phyloP scores from a whole-genome alignment of 805 yeast species.

The Yueomyces sp. region DNA sequence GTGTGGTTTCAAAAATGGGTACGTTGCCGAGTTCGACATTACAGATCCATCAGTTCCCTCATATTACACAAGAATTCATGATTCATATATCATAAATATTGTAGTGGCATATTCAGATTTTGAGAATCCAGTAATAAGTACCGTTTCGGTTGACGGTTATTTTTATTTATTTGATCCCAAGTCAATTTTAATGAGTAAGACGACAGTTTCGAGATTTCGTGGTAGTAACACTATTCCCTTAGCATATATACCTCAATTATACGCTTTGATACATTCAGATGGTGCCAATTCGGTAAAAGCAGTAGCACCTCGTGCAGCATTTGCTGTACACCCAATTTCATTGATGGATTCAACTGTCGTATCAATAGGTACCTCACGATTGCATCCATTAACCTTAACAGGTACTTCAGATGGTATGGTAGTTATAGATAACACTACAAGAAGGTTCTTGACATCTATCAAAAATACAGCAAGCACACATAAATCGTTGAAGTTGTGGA shows the following conservation, averaged over 20 bases:
- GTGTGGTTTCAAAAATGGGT: slow-evolving; percentile 48
- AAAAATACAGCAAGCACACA: slow-evolving; percentile 20
- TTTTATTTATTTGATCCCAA: slow-evolving; percentile 25
- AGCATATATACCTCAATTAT: slow-evolving; percentile 22
- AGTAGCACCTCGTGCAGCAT: slow-evolving; percentile 26
- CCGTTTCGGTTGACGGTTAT: slow-evolving; percentile 32
- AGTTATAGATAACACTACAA: slow-evolving; percentile 28
- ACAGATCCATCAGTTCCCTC: slow-evolving; percentile 23
- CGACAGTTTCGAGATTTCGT: slow-evolving; percentile 20
- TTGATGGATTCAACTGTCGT: slow-evolving; percentile 30
- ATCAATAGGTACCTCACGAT: slow-evolving; percentile 26
- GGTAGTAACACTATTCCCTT: slow-evolving; percentile 19
- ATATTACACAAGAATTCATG: slow-evolving; percentile 26
- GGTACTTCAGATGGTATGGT: slow-evolving; percentile 41
- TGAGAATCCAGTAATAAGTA: slow-evolving; percentile 22
- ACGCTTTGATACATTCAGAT: slow-evolving; percentile 29
- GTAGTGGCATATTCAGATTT: slow-evolving; percentile 24
- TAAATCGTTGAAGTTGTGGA: slow-evolving; percentile 23
- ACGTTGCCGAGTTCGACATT: slow-evolving; percentile 41
- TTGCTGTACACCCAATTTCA: slow-evolving; percentile 23
- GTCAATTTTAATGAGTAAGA: slow-evolving; percentile 20
- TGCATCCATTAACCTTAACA: slow-evolving; percentile 34
- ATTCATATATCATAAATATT: slow-evolving; percentile 26
- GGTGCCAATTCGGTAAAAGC: slow-evolving; percentile 27
- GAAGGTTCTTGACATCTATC: slow-evolving; percentile 25